These are phyloP conservation scores for Corrigiola litoralis DNA, from an alignment of 179 eudicot species.

Conservation along the genomic window DNA sequence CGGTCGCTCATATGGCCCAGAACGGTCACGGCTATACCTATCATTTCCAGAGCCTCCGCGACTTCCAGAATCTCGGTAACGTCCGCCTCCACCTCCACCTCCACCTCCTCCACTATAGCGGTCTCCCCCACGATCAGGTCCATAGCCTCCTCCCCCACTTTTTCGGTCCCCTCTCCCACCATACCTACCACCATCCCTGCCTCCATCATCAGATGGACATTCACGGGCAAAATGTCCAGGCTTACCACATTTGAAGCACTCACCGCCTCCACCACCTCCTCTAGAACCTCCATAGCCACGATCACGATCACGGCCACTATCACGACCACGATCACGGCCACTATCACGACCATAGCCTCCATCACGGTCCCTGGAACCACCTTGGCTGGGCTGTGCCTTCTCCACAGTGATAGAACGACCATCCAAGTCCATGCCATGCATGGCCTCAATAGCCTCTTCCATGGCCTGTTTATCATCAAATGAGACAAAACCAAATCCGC, in stretches of 20 bases:
- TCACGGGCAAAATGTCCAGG: constrained; percentile 99
- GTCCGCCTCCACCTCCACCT: constrained; percentile 51
- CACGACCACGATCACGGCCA: constrained; percentile 46
- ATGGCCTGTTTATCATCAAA: constrained; percentile 80
- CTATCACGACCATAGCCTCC: constrained; percentile 41
- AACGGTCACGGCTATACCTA: constrained; percentile 74
- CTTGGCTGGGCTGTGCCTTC: constrained; percentile 71
- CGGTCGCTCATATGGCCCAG: constrained; percentile 94
- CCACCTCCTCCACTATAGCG: constrained; percentile 54
- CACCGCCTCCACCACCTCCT: constrained; percentile 73
- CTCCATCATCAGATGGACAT: constrained; percentile 76
- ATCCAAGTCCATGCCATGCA: constrained; percentile 92
- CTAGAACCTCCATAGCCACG: constrained; percentile 64
- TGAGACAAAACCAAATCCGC: constrained; percentile 95
- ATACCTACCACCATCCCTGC: constrained; percentile 57
- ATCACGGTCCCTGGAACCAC: constrained; percentile 64
- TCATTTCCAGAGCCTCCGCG: constrained; percentile 72
- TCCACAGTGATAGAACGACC: constrained; percentile 95
- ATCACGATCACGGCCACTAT: constrained; percentile 43
- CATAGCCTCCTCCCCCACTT: constrained; percentile 35
- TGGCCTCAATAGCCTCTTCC: constrained; percentile 93
- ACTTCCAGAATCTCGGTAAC: constrained; percentile 62
- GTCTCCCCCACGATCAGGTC: constrained; percentile 56
- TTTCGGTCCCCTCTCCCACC: constrained; percentile 55
- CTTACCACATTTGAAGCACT: constrained; percentile 88